These are phyloP conservation scores for Trypanosoma grayi DNA, from an alignment of 208 protist genomes.

Conservation along the genomic window DNA sequence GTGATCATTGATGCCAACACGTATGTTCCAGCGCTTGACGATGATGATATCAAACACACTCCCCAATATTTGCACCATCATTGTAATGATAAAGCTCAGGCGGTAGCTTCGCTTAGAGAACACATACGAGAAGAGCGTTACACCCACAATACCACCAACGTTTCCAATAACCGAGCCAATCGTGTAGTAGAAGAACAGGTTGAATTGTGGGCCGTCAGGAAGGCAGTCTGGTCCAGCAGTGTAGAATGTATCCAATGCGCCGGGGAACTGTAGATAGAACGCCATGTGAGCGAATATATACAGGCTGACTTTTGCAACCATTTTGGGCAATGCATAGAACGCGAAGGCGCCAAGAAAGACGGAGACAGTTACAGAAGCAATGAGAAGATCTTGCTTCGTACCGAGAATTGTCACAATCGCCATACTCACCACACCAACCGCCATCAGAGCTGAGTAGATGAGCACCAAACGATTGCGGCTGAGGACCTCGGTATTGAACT, in stretches of 20 bases:
- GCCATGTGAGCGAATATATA: slow-evolving; percentile 53
- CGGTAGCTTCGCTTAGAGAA: slow-evolving; percentile 63
- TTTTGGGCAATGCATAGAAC: slow-evolving; percentile 60
- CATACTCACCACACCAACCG: slow-evolving; percentile 38
- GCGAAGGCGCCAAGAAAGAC: slow-evolving; percentile 32
- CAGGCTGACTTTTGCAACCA: slow-evolving; percentile 71
- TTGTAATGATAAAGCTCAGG: slow-evolving; percentile 51
- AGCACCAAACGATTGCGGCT: slow-evolving; percentile 48
- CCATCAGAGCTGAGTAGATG: slow-evolving; percentile 51
- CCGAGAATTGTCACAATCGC: slow-evolving; percentile 41
- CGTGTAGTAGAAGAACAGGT: slow-evolving; percentile 67
- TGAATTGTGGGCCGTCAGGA: slow-evolving; percentile 62
- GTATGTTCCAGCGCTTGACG: slow-evolving; percentile 75
- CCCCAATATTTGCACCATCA: slow-evolving; percentile 37
- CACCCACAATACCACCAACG: slow-evolving; percentile 53
- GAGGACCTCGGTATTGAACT: slow-evolving; percentile 62
- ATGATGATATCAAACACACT: slow-evolving; percentile 73
- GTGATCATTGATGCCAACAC: slow-evolving; percentile 52
- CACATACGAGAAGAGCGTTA: slow-evolving; percentile 54
- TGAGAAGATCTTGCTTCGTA: slow-evolving; percentile 31
- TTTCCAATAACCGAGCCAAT: slow-evolving; percentile 45
- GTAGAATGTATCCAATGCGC: slow-evolving; percentile 66
- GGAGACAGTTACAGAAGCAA: slow-evolving; percentile 33
- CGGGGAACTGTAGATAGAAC: slow-evolving; percentile 60
- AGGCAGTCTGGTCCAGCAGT: slow-evolving; percentile 37